Evolutionary conservation across 306 rosid species (phyloP).

Genomic region (Ceratonia siliqua): DNA sequence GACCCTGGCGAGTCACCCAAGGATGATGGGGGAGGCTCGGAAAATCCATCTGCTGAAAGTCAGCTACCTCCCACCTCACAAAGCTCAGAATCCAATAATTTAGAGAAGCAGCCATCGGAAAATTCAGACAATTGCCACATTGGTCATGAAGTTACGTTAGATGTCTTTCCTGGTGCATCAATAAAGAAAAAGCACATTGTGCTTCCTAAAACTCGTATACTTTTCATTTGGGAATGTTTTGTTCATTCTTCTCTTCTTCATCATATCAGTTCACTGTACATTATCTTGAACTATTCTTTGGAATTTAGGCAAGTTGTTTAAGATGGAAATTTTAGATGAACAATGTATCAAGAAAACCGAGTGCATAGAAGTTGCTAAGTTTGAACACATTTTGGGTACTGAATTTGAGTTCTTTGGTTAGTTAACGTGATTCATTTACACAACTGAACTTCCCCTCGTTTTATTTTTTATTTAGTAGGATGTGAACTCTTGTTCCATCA

Average conservation of each 20-base stretch:
- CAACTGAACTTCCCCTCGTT: too few species aligned
- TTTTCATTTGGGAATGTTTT: constrained; percentile 37
- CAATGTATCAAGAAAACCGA: constrained; percentile 29
- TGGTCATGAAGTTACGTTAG: constrained; percentile 34
- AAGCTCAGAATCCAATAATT: constrained; percentile 62
- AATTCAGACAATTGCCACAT: constrained; percentile 41
- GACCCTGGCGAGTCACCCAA: constrained; percentile 58
- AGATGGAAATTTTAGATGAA: constrained; percentile 30
- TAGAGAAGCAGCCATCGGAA: constrained; percentile 52
- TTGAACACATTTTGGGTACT: neutral
- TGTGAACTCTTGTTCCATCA: neutral
- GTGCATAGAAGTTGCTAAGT: constrained; percentile 25
- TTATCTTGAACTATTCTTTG: constrained; percentile 43
- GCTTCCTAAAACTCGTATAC: constrained; percentile 40
- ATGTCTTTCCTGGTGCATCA: constrained; percentile 33
- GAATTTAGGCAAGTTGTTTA: constrained; percentile 52
- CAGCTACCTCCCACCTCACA: constrained; percentile 59
- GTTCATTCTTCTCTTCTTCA: constrained; percentile 40
- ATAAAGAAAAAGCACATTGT: constrained; percentile 18
- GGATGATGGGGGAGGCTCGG: constrained; percentile 47
- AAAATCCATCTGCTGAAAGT: constrained; percentile 52
- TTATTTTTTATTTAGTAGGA: neutral
- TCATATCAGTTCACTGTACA: constrained; percentile 50
- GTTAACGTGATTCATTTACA: too few species aligned
- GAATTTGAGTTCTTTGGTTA: constrained; percentile 21